Evolutionary conservation across 257 asterid species (phyloP), one percentile per base, ranked within the genome.

Genomic region (Leonotis leonurus): DNA sequence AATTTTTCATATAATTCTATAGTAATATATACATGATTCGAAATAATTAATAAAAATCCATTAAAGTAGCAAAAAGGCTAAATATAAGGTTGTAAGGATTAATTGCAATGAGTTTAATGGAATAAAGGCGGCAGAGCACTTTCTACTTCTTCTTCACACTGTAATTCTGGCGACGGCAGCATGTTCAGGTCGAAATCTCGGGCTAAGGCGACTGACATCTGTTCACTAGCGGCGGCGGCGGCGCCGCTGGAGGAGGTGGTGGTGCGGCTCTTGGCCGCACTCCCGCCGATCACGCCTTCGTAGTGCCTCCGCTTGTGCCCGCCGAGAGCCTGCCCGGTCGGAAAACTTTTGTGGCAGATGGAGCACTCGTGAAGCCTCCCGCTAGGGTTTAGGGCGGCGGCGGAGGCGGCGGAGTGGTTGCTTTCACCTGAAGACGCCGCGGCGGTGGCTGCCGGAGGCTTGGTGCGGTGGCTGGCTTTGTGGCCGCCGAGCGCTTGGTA

Each of bases 271-370:
- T 67, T 75, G 0, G 75, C 62, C 0, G 71, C 77, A 3, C 64
- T 85, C 49, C 86, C 78, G 46, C 84, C 94, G 26, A 83, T 80
- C 1, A 50, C 77, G 6, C 95, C 94, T 46, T 85, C 94, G 43
- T 86, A 92, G 80, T 92, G 99, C 73, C 84, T 86, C 24, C 99
- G 87, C 79, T 83, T 89, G 81, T 92, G 99, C 1, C 99, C 99
- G 8, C 99, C 99, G 52, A 92, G 65, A 22, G 99, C 97, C 67
- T 92, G 99, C 0, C 99, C 99, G 7, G 86, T 77, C 10, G 95
- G 78, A 41, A 92, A 92, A 64, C 73, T 60, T 75, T 51, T 83
- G 51, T 78, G 78, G 70, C 99, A 92, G 43, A 79, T 37, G 1
- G 87, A 55, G 64, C 99, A 92, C 57, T 77, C 84, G 71, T 92